Conservation (phyloP, 163 green algal species). For the Scenedesmus sp. region DNA sequence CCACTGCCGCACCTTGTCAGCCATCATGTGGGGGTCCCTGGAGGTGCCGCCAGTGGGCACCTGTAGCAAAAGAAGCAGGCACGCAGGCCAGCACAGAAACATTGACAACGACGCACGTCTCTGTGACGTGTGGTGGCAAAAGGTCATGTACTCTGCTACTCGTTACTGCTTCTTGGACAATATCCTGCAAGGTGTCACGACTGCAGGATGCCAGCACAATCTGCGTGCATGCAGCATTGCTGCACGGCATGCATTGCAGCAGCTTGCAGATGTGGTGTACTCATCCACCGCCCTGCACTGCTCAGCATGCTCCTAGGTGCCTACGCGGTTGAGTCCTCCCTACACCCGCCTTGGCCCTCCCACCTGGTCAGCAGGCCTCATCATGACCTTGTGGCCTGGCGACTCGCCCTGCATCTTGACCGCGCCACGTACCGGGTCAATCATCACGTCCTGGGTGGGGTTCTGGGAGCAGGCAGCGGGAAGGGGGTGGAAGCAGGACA, state of each 20-base stretch:
- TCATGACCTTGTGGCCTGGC: conserved; percentile 34
- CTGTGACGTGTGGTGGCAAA: too few species aligned
- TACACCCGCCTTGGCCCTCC: neutral
- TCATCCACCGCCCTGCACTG: too few species aligned
- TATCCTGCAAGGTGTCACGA: too few species aligned
- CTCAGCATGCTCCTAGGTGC: neutral
- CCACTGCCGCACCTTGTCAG: neutral
- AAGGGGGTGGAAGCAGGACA: too few species aligned
- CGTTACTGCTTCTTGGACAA: too few species aligned
- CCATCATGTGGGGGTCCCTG: neutral
- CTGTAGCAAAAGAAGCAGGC: neutral
- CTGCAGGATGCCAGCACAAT: too few species aligned
- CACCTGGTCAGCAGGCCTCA: conserved; percentile 40
- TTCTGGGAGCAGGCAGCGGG: neutral
- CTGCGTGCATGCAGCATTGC: too few species aligned
- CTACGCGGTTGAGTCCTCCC: neutral
- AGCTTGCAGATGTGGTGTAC: neutral
- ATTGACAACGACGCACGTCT: too few species aligned
- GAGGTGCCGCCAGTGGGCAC: neutral
- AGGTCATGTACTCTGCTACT: too few species aligned
- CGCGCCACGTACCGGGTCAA: conserved; percentile 32
- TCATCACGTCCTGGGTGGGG: conserved; percentile 15
- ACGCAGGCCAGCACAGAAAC: neutral
- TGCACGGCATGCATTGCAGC: neutral
- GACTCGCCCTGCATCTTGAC: neutral